Evolutionary conservation across 2,329 filamentous ascomycete species (phyloP), one percentile per base, ranked within the genome.

Genomic region (Chalaropsis thielavioides): DNA sequence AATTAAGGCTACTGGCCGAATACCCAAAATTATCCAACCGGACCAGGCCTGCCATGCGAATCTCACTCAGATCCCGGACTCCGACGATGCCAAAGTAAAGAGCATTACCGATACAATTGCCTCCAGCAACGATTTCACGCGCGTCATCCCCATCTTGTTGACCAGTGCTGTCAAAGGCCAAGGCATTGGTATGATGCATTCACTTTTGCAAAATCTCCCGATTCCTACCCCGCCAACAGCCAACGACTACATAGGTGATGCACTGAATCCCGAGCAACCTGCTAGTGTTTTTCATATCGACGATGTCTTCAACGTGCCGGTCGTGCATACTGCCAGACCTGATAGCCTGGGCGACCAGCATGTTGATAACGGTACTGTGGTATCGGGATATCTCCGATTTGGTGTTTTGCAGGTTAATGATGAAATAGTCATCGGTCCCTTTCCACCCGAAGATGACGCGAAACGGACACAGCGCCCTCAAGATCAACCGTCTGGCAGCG

Each of bases 141-240:
- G 22, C 19, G 78, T 83, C 41, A 88, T 97, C 0, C 94, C 94
- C 0, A 92, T 99, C 61, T 76, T 96, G 0, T 80, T 97, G 66
- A 92, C 91, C 2, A 96, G 92, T 71, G 85, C 91, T 3, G 86
- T 96, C 1, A 90, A 87, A 69, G 94, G 92, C 0, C 86, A 81
- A 13, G 92, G 94, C 0, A 87, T 97, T 64, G 85, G 85, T 4
- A 82, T 88, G 64, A 73, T 96, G 24, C 94, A 97, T 75, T 89
- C 90, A 19, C 80, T 97, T 22, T 77, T 99, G 13, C 83, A 86
- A 66, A 82, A 81, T 64, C 78, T 99, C 49, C 92, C 92, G 0
- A 79, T 92, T 24, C 86, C 87, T 6, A 75, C 79, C 1, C 70
- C 74, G 0, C 80, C 81, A 7, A 82, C 80, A 1, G 72, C 80